phyloP scores from a whole-genome alignment of 805 yeast species.

The Zygosaccharomyces bisporus region DNA sequence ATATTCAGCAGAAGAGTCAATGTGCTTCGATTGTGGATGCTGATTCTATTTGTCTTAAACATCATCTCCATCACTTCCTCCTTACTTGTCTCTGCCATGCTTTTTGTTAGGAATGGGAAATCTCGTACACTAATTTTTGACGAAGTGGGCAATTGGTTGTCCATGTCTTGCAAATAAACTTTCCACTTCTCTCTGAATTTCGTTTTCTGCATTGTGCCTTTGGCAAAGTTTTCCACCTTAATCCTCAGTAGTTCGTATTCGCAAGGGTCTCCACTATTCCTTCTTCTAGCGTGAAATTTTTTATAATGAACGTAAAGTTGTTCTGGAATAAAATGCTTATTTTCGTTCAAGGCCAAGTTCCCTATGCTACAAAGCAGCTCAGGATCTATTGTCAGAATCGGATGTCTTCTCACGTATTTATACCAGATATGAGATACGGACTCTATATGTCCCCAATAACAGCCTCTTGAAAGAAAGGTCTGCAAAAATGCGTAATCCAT shows the following conservation, averaged over 20 bases:
- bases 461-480: conserved; percentile 23
- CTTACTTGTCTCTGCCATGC: conserved; percentile 12
- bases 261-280: conserved; percentile 7
- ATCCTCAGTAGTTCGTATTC: conserved; percentile 25
- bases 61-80: conserved; percentile 17
- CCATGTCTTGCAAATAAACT: conserved; percentile 31
- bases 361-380: conserved; percentile 26
- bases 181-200: conserved; percentile 34
- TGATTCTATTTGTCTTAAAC: conserved; percentile 19
- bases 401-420: conserved; percentile 24
- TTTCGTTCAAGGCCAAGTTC: conserved; percentile 24
- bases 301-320: conserved; percentile 24
- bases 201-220: conserved; percentile 18
- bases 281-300: conserved; percentile 4
- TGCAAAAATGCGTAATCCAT: conserved; percentile 28
- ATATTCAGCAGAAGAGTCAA: conserved; percentile 27
- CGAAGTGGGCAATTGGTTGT: conserved; percentile 16
- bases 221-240: conserved; percentile 33
- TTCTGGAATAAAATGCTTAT: conserved; percentile 25
- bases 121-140: conserved; percentile 22
- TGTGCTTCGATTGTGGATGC: conserved; percentile 22
- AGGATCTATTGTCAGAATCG: conserved; percentile 23
- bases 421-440: conserved; percentile 31
- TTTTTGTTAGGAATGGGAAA: conserved; percentile 25
- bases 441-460: conserved; percentile 28